Base-by-base conservation (phyloP, 768 basidiomycete species). In the Trametes maxima region DNA sequence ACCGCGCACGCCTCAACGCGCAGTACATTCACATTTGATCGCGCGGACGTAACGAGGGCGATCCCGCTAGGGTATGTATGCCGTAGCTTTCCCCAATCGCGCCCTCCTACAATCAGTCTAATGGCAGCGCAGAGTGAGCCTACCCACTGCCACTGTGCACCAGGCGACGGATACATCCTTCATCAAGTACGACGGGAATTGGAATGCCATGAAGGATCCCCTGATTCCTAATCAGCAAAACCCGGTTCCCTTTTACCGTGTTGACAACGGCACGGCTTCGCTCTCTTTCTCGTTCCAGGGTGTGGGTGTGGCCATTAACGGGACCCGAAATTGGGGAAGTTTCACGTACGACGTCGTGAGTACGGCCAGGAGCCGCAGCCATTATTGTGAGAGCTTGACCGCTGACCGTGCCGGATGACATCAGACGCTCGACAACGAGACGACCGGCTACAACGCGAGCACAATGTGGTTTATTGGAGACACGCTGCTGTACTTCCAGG, bases 401-500 rank as follows among this genome's bases (percentile, higher is more conserved):
- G 13, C 75, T 70, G 51, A 86, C 87, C 5, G 76, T 83, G 12
- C 28, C 82, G 8, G 4, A 4, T 13, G 14, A n/a, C 39, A 11
- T 13, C 10, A 86, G 60, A 78, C 65, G 21, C 80, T 84, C 1
- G 83, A 85, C 61, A 66, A 60, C 16, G 21, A 24, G 21, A 28
- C 37, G 4, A 76, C 78, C 40, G 70, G 57, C 4, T 74, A 85
- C 54, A 82, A 82, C 28, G 85, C 80, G 1, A 73, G 73, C 59
- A 84, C 89, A 3, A 62, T 60, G 55, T 74, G 70, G 72, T 52
- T 70, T 13, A 64, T 73, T 36, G 70, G 77, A 47, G 66, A 72
- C 49, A 74, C 84, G 16, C 75, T 89, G 3, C 76, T 93, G n/a
- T 92, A 85, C 69, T 87, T 81, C 62, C 78, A 82, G 28, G 83